Conservation (phyloP, 2,329 filamentous ascomycete genomes). For the Coniochaeta hoffmannii region DNA sequence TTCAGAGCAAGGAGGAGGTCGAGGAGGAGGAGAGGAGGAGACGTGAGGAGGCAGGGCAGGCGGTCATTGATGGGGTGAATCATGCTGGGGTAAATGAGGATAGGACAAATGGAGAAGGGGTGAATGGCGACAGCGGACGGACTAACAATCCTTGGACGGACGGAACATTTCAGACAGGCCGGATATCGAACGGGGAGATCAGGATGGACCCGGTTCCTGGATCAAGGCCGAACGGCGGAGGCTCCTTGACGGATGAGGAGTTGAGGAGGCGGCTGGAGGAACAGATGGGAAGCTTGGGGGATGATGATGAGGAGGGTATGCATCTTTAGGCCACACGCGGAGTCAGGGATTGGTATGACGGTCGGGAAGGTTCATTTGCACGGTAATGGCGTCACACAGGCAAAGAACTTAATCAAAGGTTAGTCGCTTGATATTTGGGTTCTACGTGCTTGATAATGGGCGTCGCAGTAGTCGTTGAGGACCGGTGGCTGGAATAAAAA, state of each 20-base stretch:
- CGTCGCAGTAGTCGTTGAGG: background rate
- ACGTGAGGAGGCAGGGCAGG: background rate
- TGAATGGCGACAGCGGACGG: background rate
- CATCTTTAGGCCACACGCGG: conserved; percentile 41
- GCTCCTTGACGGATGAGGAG: conserved; percentile 51
- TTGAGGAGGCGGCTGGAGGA: conserved; percentile 48
- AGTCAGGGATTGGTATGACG: too few relatives aligned
- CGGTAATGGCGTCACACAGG: too few relatives aligned
- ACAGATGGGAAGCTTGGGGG: conserved; percentile 40
- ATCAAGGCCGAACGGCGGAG: conserved; percentile 22
- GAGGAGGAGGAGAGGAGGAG: conserved; percentile 20
- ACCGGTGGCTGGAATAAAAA: background rate
- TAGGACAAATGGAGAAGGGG: too few relatives aligned
- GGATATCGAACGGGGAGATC: conserved; percentile 42
- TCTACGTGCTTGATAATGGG: too few relatives aligned
- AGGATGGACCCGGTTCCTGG: conserved; percentile 28
- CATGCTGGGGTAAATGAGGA: conserved; percentile 8
- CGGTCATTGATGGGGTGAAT: conserved; percentile 17
- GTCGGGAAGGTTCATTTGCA: too few relatives aligned
- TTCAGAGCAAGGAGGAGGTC: conserved; percentile 38
- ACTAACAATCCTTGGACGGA: conserved; percentile 46
- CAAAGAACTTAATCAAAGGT: too few relatives aligned
- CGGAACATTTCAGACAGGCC: conserved; percentile 56
- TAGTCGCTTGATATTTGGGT: too few relatives aligned
- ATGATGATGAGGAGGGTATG: conserved; percentile 48